Evolutionary conservation across 2,329 filamentous ascomycete genomes (phyloP).

Genomic region (Curvularia lunata): DNA sequence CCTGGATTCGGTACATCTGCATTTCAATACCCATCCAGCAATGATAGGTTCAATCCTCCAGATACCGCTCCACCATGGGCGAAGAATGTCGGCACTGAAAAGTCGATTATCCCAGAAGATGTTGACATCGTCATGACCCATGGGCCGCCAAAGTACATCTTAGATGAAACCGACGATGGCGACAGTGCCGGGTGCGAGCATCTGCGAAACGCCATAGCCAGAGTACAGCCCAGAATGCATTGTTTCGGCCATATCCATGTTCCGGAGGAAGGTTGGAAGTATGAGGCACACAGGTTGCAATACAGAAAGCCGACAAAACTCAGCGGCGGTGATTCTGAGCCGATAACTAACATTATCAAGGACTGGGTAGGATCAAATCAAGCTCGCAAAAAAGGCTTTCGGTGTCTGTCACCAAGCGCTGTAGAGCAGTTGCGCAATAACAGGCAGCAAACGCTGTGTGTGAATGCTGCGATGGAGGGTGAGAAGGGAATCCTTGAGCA

Average conservation of each 20-base stretch:
- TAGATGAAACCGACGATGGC: conserved; percentile 52
- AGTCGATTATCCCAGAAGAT: conserved; percentile 35
- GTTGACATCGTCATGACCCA: conserved; percentile 68
- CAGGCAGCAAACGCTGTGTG: conserved; percentile 61
- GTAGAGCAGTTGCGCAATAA: conserved; percentile 28
- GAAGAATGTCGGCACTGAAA: conserved; percentile 24
- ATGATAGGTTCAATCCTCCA: conserved; percentile 59
- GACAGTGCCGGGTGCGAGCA: conserved; percentile 60
- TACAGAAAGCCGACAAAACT: conserved; percentile 26
- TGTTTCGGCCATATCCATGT: conserved; percentile 68
- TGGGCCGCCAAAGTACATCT: conserved; percentile 60
- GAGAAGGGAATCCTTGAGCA: conserved; percentile 55
- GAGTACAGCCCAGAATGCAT: conserved; percentile 58
- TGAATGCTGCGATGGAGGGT: conserved; percentile 63
- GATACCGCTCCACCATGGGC: conserved; percentile 27
- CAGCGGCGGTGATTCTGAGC: conserved; percentile 14
- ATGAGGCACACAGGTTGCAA: conserved; percentile 39
- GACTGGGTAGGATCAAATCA: conserved; percentile 35
- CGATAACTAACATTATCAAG: conserved; percentile 18
- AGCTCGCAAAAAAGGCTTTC: conserved; percentile 29
- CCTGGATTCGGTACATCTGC: conserved; percentile 61
- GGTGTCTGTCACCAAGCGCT: conserved; percentile 36
- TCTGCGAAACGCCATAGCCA: conserved; percentile 57
- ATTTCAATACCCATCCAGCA: conserved; percentile 57
- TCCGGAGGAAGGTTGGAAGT: conserved; percentile 44